A percentile compares a stretch with the other conserved stretches of the same genome.
phyloP scores from a whole-genome alignment of 2,329 filamentous ascomycete species.

The Colletotrichum zoysiae region DNA sequence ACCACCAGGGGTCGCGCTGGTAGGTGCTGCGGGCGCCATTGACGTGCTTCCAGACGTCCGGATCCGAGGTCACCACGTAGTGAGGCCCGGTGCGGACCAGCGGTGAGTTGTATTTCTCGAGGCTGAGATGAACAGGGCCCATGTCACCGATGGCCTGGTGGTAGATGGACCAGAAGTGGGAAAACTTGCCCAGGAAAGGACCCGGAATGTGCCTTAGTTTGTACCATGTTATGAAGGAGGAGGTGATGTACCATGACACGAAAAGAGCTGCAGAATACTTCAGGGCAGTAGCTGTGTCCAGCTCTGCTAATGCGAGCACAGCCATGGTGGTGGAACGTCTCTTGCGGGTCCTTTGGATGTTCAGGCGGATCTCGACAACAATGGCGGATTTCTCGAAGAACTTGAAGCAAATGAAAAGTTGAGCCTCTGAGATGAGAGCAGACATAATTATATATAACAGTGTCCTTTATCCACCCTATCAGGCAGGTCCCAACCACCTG shows the following conservation, averaged over 20 bases:
- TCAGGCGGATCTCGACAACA: not conserved
- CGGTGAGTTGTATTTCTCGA: constrained; percentile 3
- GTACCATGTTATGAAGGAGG: constrained; percentile 40
- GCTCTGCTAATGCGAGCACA: not conserved
- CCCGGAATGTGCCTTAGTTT: constrained; percentile 7
- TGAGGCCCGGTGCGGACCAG: constrained; percentile 3
- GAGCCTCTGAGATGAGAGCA: not conserved
- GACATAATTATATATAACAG: constrained; percentile 8
- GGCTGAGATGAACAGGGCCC: not conserved
- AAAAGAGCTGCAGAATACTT: constrained; percentile 1
- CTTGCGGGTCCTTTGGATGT: not conserved
- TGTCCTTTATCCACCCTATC: not conserved
- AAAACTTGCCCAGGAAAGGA: constrained; percentile 4
- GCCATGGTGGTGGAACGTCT: not conserved
- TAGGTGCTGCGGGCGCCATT: constrained; percentile 9
- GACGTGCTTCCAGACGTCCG: constrained; percentile 3
- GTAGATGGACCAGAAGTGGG: constrained; percentile 14
- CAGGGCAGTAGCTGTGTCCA: not conserved
- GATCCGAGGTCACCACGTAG: not conserved
- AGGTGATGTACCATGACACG: constrained; percentile 40
- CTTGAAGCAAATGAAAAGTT: not conserved
- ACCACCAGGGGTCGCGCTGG: not conserved
- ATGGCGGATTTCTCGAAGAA: not conserved
- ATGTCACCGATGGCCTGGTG: not conserved
- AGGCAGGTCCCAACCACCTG: not conserved